phyloP scores from a whole-genome alignment of 129 eudicot genomes.

The Centaurea solstitialis region DNA sequence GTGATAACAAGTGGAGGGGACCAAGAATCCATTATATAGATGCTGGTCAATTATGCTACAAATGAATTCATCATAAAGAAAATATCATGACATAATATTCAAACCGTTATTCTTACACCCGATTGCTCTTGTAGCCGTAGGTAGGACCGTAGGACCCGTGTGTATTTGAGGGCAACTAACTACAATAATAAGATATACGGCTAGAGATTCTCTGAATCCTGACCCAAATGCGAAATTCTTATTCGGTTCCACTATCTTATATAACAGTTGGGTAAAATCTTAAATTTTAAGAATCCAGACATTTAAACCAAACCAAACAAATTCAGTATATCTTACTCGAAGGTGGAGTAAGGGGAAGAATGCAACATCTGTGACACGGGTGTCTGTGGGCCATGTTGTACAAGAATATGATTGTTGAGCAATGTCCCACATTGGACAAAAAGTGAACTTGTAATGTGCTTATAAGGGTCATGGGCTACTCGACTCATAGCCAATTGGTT shows the following conservation, averaged over 20 bases:
- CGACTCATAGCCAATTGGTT: too few species aligned
- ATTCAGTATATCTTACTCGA: background rate
- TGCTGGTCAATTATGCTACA: constrained; percentile 46
- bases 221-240: background rate
- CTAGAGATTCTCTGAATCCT: background rate
- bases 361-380: background rate
- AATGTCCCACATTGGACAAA: too few species aligned
- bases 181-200: background rate
- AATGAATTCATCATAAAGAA: constrained; percentile 1
- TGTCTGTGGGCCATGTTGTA: background rate
- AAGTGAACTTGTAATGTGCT: too few species aligned
- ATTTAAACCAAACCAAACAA: background rate
- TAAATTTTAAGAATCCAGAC: background rate
- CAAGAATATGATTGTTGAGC: background rate
- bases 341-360: background rate
- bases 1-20: constrained; percentile 48
- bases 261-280: background rate
- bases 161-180: background rate
- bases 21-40: constrained; percentile 51
- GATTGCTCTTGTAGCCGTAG: background rate
- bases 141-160: constrained; percentile 19
- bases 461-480: too few species aligned
- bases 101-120: constrained; percentile 21
- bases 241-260: background rate
- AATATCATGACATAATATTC: constrained; percentile 26